These are phyloP conservation scores for Musa beccarii DNA, from an alignment of 176 grass and related monocot genomes.

Conservation along the genomic window DNA sequence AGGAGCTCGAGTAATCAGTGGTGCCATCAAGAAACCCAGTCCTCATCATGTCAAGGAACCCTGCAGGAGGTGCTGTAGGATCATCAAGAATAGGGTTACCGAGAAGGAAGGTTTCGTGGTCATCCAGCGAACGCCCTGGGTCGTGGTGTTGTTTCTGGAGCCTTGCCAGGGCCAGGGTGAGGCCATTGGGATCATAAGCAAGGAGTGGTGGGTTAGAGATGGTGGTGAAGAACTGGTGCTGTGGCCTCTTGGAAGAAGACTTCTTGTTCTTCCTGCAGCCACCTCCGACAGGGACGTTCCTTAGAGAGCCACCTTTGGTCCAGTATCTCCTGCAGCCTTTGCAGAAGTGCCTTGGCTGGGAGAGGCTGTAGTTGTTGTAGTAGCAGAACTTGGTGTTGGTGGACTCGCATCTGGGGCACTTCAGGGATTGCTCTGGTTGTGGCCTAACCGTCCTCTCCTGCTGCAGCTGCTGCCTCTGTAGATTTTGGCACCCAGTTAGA, in stretches of 20 bases:
- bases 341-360: conserved; percentile 19
- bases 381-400: conserved; percentile 16
- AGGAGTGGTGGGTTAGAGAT: background rate
- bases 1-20: background rate
- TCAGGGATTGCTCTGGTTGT: conserved; percentile 12
- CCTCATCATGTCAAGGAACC: conserved; percentile 17
- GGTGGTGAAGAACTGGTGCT: background rate
- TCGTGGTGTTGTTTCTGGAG: background rate
- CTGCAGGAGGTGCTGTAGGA: background rate
- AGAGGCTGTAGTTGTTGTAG: conserved; percentile 16
- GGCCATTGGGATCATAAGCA: conserved; percentile 11
- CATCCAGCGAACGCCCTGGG: background rate
- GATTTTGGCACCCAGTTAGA: background rate
- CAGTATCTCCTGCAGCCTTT: conserved; percentile 22
- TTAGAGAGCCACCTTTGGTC: conserved; percentile 22
- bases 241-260: background rate
- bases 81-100: background rate
- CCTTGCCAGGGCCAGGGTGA: conserved; percentile 2
- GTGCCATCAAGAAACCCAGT: conserved; percentile 4
- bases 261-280: conserved; percentile 19
- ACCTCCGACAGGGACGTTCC: conserved; percentile 20
- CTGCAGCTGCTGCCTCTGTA: background rate
- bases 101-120: conserved; percentile 1
- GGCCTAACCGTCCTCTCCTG: background rate
- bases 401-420: background rate